phyloP scores from a whole-genome alignment of 345 rosid genomes.

The Rhodamnia argentea region DNA sequence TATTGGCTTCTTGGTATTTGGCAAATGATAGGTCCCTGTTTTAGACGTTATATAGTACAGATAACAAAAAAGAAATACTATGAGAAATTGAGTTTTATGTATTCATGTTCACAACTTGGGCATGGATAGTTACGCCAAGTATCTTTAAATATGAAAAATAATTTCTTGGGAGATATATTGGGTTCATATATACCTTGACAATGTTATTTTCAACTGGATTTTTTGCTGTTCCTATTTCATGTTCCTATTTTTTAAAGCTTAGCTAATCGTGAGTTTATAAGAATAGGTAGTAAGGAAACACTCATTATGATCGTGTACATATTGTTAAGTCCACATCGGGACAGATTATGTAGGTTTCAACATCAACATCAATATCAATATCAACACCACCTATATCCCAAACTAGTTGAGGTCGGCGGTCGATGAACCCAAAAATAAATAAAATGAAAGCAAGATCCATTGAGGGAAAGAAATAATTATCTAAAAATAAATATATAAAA shows the following conservation, averaged over 20 bases:
- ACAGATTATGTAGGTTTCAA: not conserved
- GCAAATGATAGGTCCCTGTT: not conserved
- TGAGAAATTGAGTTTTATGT: not conserved
- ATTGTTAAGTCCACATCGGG: not conserved
- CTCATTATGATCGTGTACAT: not conserved
- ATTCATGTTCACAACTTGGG: not conserved
- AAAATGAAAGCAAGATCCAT: too few relatives aligned
- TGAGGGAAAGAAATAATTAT: too few relatives aligned
- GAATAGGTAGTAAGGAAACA: not conserved
- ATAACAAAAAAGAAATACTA: not conserved
- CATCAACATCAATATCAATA: too few relatives aligned
- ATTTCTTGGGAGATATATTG: not conserved
- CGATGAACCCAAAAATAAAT: too few relatives aligned
- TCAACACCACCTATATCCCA: too few relatives aligned
- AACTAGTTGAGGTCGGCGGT: too few relatives aligned
- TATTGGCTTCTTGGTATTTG: not conserved
- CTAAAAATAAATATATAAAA: too few relatives aligned
- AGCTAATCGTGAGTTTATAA: not conserved
- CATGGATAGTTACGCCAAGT: not conserved
- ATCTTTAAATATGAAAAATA: not conserved
- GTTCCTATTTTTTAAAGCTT: not conserved
- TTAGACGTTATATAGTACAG: not conserved
- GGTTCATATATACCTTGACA: not conserved
- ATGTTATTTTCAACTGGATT: not conserved
- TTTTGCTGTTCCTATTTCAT: not conserved